Percentiles rank a stretch among this genome's conserved stretches.
These are phyloP conservation scores for Aspergillus sp. DNA, from an alignment of 2,329 filamentous ascomycete species.

Conservation along the genomic window DNA sequence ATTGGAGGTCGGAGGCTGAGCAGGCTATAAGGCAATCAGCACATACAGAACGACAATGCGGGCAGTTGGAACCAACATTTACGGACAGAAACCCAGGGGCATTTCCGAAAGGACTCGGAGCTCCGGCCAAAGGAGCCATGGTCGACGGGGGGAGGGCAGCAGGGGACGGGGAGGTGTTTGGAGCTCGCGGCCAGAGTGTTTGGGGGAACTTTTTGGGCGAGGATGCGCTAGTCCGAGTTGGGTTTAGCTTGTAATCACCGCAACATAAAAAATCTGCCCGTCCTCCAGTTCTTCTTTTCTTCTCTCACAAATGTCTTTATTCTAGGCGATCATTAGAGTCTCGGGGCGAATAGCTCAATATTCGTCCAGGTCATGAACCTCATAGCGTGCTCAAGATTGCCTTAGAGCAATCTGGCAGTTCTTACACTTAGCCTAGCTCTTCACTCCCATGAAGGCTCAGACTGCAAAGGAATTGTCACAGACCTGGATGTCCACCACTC, in stretches of 20 bases:
- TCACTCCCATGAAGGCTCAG: conserved; percentile 46
- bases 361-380: conserved; percentile 83
- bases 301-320: conserved; percentile 44
- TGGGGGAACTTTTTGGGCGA: conserved; percentile 1
- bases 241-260: conserved; percentile 21
- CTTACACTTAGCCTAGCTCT: conserved; percentile 60
- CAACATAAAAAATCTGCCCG: conserved; percentile 21
- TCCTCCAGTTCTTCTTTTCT: conserved; percentile 33
- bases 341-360: conserved; percentile 80
- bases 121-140: conserved; percentile 34
- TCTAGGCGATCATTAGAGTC: conserved; percentile 98
- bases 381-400: conserved; percentile 95
- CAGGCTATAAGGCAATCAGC: conserved; percentile 11
- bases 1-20: conserved; percentile 12
- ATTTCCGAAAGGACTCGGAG: conserved; percentile 17
- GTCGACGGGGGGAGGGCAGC: conserved; percentile 1
- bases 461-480: conserved; percentile 42
- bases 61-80: conserved; percentile 15
- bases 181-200: not conserved
- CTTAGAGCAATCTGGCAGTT: conserved; percentile 71
- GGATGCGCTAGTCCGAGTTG: conserved; percentile 15
- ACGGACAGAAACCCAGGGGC: conserved; percentile 15
- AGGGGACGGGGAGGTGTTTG: not conserved
- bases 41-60: conserved; percentile 5
- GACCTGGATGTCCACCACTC: conserved; percentile 8